Conservation (phyloP, 768 basidiomycete species). For the Steccherinum ochraceum region DNA sequence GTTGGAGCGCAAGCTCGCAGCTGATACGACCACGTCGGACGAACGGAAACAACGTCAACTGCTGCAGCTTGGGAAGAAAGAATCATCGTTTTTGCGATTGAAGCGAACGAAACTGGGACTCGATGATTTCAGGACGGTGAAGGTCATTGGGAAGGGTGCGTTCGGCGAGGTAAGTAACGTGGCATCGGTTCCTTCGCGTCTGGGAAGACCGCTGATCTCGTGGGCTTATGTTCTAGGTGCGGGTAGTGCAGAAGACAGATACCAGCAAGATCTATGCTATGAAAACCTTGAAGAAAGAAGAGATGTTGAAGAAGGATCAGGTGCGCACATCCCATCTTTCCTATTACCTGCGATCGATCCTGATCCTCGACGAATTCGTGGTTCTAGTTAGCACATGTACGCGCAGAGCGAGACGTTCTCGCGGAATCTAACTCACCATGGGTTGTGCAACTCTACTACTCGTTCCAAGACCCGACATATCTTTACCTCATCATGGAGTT, state of each 20-base stretch:
- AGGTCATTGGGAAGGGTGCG: slow-evolving; percentile 98
- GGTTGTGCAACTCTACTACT: slow-evolving; percentile 97
- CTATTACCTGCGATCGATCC: background rate
- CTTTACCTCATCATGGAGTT: slow-evolving; percentile 99
- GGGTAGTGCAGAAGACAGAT: slow-evolving; percentile 93
- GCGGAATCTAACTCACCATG: slow-evolving; percentile 93
- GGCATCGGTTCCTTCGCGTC: background rate
- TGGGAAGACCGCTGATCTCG: background rate
- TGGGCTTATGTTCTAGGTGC: slow-evolving; percentile 43
- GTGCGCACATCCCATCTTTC: slow-evolving; percentile 33
- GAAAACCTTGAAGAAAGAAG: slow-evolving; percentile 95
- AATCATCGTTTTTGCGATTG: slow-evolving; percentile 83
- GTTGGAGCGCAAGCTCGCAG: slow-evolving; percentile 72
- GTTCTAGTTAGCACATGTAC: slow-evolving; percentile 86
- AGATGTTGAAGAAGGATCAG: slow-evolving; percentile 99
- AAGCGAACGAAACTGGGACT: slow-evolving; percentile 86
- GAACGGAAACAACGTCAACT: slow-evolving; percentile 85
- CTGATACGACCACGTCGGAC: slow-evolving; percentile 64
- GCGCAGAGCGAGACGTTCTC: slow-evolving; percentile 94
- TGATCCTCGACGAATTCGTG: slow-evolving; percentile 3
- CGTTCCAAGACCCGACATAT: slow-evolving; percentile 92
- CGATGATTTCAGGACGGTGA: slow-evolving; percentile 92
- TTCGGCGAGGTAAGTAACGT: slow-evolving; percentile 79
- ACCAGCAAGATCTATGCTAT: slow-evolving; percentile 99
- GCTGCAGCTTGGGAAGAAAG: slow-evolving; percentile 78